Conservation (phyloP, 2,329 filamentous ascomycete genomes). For the Zarea fungicola region DNA sequence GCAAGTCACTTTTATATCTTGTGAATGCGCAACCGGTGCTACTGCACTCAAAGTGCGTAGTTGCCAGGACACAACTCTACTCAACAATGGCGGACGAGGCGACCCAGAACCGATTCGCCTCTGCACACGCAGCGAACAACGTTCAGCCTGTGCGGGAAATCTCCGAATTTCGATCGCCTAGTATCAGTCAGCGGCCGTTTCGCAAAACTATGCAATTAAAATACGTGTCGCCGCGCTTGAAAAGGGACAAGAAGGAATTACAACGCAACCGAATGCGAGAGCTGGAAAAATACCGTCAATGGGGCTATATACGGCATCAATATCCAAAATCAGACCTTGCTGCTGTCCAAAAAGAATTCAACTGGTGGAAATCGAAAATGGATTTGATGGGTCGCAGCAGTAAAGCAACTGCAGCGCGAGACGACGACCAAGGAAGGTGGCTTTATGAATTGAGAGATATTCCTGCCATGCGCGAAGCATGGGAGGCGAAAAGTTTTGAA, state of each 20-base stretch:
- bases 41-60: too few relatives aligned
- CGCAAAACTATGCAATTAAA: neutral
- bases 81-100: neutral
- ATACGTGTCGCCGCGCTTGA: neutral
- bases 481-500: conserved; percentile 25
- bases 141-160: too few relatives aligned
- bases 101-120: conserved; percentile 3
- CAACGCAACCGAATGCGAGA: neutral
- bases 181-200: too few relatives aligned
- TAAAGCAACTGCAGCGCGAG: conserved; percentile 17
- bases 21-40: too few relatives aligned
- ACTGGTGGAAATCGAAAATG: neutral
- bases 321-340: neutral
- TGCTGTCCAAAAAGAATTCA: neutral
- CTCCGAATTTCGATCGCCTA: too few relatives aligned
- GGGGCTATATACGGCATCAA: conserved; percentile 1
- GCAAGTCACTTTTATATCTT: neutral
- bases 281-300: neutral
- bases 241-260: neutral
- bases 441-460: conserved; percentile 26
- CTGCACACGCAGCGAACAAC: neutral
- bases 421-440: conserved; percentile 22
- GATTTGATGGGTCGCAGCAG: neutral
- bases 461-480: conserved; percentile 28
- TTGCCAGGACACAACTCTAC: neutral